Conservation (phyloP, 176 grass and related monocot species). For the Raddia guianensis region DNA sequence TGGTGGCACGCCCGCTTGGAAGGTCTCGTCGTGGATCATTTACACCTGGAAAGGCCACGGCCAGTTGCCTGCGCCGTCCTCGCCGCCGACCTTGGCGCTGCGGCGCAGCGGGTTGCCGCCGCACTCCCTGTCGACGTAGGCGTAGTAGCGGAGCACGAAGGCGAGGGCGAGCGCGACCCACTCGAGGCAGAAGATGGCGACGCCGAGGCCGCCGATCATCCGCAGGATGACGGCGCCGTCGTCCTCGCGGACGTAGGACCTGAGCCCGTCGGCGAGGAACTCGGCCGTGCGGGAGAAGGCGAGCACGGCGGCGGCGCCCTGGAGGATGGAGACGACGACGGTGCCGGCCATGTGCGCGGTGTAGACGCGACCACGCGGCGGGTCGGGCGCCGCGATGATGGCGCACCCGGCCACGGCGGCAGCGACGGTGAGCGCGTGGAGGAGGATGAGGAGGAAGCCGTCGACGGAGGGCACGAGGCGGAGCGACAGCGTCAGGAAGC, state of each 20-base stretch:
- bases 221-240: conserved; percentile 86
- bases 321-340: conserved; percentile 84
- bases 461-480: conserved; percentile 87
- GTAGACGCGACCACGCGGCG: conserved; percentile 63
- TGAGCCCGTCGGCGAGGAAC: conserved; percentile 65
- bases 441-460: conserved; percentile 94
- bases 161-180: conserved; percentile 89
- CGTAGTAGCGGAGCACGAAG: conserved; percentile 87
- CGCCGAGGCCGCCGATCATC: conserved; percentile 88
- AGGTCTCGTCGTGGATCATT: conserved; percentile 31
- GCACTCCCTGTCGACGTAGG: conserved; percentile 60
- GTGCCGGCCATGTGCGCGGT: conserved; percentile 78
- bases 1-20: neutral
- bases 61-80: conserved; percentile 63
- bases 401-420: conserved; percentile 82
- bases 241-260: conserved; percentile 83
- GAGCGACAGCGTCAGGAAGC: conserved; percentile 96
- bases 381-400: conserved; percentile 60
- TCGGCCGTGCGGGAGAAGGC: conserved; percentile 76
- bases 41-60: conserved; percentile 87
- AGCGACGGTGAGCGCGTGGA: conserved; percentile 77
- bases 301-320: conserved; percentile 79
- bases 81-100: conserved; percentile 75
- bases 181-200: conserved; percentile 93
- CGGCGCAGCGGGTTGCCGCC: conserved; percentile 57